Base-by-base conservation (phyloP, 75 land plant genomes). In the Selaginella tamariscina region DNA sequence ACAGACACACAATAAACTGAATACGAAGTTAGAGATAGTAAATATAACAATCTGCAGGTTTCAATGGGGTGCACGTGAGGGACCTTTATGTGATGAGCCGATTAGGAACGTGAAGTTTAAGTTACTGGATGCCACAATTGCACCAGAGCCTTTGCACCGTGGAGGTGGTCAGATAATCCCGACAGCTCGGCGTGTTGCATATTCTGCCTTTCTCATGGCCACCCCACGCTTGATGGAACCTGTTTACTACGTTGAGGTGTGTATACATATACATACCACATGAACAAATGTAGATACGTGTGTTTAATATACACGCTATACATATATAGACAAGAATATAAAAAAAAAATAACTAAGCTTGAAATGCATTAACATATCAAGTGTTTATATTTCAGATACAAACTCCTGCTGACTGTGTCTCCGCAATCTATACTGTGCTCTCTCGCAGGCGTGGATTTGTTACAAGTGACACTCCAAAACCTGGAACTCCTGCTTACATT, bases 31-130 rank as follows among this genome's bases (percentile, higher is more conserved):
- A n/a, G n/a, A n/a, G n/a, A n/a, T n/a, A n/a, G n/a, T n/a, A n/a
- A 8, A 9, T 22, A 21, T 9, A 60, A 21, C 24, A 8, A 54
- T 27, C 2, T 60, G 56, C 78, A 95, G 99, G 29, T 95, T 95
- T 74, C 99, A 95, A 65, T 95, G 99, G 99, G 99, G 99, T 77
- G 99, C 99, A 44, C 82, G 99, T 65, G 99, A 95, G 78, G 99
- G 99, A 54, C 99, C 99, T 18, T 86, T 95, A 24, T 95, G 99
- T 77, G 99, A 95, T 75, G 99, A 95, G 63, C 99, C 99, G 15
- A 95, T 95, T 59, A 83, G 99, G 55, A 95, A 95, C 79, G 96
- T 95, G 65, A 95, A 95, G 71, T 95, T 95, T 76, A 95, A 95
- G 72, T 90, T 95, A 15, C 79, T 90, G 32, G 91, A 95, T 87